Evolutionary conservation across 139 green algal genomes (phyloP).

Genomic region (Pleodorina starrii): DNA sequence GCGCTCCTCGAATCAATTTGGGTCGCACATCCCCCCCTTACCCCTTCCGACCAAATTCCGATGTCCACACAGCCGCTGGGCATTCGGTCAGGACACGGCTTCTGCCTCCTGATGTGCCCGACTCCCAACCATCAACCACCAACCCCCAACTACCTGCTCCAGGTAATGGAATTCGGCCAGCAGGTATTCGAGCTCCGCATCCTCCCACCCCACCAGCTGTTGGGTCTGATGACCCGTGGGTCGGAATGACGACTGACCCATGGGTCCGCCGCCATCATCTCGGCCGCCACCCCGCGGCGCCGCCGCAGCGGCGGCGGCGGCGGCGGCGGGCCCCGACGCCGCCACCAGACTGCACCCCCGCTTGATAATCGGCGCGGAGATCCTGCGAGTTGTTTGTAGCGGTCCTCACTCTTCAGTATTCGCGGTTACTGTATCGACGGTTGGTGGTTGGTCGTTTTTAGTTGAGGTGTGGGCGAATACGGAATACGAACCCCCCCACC

Average conservation of each 20-base stretch:
- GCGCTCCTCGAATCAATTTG: not conserved
- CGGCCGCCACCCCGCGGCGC: not conserved
- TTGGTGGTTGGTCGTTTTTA: no score
- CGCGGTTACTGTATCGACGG: no score
- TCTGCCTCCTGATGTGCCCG: not conserved
- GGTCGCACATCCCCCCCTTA: no score
- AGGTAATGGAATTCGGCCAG: constrained; percentile 67
- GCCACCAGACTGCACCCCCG: constrained; percentile 42
- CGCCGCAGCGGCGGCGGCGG: not conserved
- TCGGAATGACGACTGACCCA: constrained; percentile 18
- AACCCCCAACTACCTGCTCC: constrained; percentile 56
- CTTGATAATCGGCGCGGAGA: constrained; percentile 33
- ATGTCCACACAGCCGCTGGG: no score
- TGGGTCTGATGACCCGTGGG: not conserved
- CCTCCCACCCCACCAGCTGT: constrained; percentile 50
- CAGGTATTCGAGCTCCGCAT: constrained; percentile 66
- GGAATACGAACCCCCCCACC: no score
- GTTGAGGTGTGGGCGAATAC: no score
- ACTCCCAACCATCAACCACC: not conserved
- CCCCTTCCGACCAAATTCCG: no score
- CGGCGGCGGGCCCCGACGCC: not conserved
- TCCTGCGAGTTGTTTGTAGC: no score
- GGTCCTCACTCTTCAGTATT: no score
- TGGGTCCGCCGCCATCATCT: not conserved
- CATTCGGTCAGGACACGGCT: not conserved